Evolutionary conservation across 495 filamentous ascomycete species (phyloP).

Genomic region (Elasticomyces elasticus): DNA sequence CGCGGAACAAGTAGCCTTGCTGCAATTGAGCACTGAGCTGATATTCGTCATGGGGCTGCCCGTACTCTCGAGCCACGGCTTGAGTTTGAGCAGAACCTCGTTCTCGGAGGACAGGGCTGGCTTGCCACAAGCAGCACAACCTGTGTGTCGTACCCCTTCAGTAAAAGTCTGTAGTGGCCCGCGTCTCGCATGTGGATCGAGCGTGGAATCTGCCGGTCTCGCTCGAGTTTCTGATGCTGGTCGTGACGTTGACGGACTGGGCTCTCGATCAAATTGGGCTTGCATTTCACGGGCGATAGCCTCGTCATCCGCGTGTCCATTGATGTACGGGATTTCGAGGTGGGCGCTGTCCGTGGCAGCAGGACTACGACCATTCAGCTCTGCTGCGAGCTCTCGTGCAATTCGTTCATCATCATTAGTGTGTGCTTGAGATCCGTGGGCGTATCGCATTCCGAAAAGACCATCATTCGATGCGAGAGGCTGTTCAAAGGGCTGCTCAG

Average conservation of each 20-base stretch:
- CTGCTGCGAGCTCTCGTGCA: background rate
- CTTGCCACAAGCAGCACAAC: background rate
- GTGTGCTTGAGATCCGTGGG: background rate
- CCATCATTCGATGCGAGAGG: background rate
- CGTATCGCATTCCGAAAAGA: background rate
- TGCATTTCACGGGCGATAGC: background rate
- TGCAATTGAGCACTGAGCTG: background rate
- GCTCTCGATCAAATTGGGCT: background rate
- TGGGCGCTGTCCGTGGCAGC: background rate
- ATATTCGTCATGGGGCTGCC: background rate
- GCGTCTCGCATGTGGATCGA: background rate
- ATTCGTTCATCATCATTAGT: background rate
- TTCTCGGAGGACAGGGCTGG: background rate
- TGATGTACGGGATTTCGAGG: background rate
- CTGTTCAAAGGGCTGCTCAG: background rate
- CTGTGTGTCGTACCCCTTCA: background rate
- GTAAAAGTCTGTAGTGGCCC: background rate
- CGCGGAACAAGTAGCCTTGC: background rate
- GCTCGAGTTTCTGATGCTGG: background rate
- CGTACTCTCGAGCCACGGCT: background rate
- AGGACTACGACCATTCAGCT: background rate
- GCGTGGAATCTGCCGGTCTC: background rate
- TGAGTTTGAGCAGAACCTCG: background rate
- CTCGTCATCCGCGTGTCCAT: background rate
- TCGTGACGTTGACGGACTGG: background rate